Base-by-base conservation (phyloP, 805 yeast species). In the Metschnikowia borealis region DNA sequence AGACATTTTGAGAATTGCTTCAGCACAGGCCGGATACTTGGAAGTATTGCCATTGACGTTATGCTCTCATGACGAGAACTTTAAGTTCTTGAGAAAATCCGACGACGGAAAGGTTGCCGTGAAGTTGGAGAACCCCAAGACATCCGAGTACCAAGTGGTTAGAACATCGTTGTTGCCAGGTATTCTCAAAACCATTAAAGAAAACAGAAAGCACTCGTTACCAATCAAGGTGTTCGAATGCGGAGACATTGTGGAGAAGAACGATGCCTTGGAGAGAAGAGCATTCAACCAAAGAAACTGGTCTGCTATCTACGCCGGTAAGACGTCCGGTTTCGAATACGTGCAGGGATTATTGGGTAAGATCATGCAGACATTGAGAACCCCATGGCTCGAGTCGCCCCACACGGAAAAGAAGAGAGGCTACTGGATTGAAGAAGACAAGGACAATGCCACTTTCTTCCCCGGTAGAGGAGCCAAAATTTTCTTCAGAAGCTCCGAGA, bases 381-480 rank as follows among this genome's bases (percentile, higher is more conserved):
- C 95, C 35, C 81, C 82, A 41, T 88, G 96, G 94, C 70, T 87
- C 53, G 84, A 79, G 54, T 77, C 80, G 54, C 79, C 82, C 14
- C 66, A 64, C 36, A 65, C 78, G 36, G 69, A 74, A 37, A 79
- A 74, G 54, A 58, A 63, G 39, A 87, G 94, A 74, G 97, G 97
- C 48, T 87, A 82, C 72, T 87, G 94, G 94, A 85, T 87, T 51
- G 87, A 83, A 68, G 84, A 85, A 66, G 88, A 84, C 62, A 70
- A 69, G 47, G 74, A 77, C 26, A 78, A 83, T 65, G 78, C 83
- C 45, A 86, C 91, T 53, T 92, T 79, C 73, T 94, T 94, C 87
- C 96, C 97, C 37, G 99, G 98, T 38, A 86, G 99, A 76, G 97
- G 97, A 54, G 99, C 99, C 47, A 84, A 81, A 63, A 79, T 94